Conservation (phyloP, 1,284 basidiomycete species). For the Kwoniella shivajii region DNA sequence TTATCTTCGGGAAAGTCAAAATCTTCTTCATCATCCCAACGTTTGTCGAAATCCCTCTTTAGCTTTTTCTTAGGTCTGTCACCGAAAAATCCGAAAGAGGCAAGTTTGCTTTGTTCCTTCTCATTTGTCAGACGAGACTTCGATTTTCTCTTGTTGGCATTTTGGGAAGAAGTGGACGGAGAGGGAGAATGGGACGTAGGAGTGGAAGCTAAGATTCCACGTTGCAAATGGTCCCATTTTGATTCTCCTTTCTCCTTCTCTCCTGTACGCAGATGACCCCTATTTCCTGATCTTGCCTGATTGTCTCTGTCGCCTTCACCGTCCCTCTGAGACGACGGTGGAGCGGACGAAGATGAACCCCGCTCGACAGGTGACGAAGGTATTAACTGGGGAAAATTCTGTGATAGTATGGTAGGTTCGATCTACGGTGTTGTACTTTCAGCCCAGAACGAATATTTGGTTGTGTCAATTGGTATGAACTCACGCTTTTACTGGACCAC, state of each 20-base stretch:
- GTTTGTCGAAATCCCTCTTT: conserved; percentile 26
- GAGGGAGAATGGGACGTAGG: not conserved
- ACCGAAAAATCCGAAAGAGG: conserved; percentile 40
- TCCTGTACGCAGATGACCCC: too few relatives aligned
- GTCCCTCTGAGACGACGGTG: too few relatives aligned
- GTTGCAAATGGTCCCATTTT: conserved; percentile 10
- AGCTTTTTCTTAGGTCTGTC: conserved; percentile 7
- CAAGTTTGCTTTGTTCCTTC: conserved; percentile 34
- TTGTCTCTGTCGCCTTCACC: too few relatives aligned
- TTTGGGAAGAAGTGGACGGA: not conserved
- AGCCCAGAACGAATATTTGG: too few relatives aligned
- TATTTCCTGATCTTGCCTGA: not conserved
- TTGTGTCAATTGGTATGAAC: not conserved
- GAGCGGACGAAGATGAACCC: not conserved
- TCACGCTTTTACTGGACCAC: conserved; percentile 17
- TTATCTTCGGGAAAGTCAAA: conserved; percentile 31
- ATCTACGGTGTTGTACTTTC: too few relatives aligned
- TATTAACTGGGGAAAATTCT: conserved; percentile 11
- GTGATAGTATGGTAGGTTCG: conserved; percentile 13
- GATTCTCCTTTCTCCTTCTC: too few relatives aligned
- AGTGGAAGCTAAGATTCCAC: conserved; percentile 8
- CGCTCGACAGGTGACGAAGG: conserved; percentile 1
- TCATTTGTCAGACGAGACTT: not conserved
- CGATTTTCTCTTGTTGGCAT: conserved; percentile 7
- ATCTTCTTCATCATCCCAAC: conserved; percentile 43